Base-by-base conservation (phyloP, 2,329 filamentous ascomycete genomes). In the Apiospora saccharicola region DNA sequence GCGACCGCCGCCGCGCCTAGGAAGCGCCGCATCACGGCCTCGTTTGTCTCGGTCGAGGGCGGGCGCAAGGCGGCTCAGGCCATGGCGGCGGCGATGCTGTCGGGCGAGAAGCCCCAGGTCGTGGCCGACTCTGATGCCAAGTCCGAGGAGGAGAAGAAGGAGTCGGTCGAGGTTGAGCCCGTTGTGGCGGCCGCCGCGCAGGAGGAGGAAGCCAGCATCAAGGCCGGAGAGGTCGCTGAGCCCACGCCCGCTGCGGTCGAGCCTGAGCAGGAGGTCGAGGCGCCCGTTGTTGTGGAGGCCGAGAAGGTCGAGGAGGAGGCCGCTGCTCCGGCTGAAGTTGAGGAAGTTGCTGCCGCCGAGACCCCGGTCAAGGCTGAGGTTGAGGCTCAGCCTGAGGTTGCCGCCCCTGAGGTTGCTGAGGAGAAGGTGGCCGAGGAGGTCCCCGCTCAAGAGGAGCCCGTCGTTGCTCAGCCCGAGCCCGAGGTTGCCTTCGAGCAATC, bases 31-130 rank as follows among this genome's bases (percentile, higher is more conserved):
- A 69, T 73, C 43, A 72, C 69, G 70, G 44, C 71, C 24, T 53
- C 68, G 24, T 73, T 72, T 24, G 61, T 73, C 8, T 64, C 71
- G n/a, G 73, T 74, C n/a, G 44, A 69, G 53, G 34, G 61, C 12
- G 47, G 49, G 24, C 71, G 71, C 51, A 72, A 70, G 70, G 44
- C 24, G 4, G 64, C 51, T 22, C 26, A 37, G 37, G 70, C 51
- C 13, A 13, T 47, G 34, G 57, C 34, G 8, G 37, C 46, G 14
- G 61, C 57, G 57, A 16, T 37, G 53, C 53, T 13, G 69, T 22
- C 8, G 12, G 22, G 24, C 24, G n/a, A n/a, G 26, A 70, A 37
- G 69, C 24, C 22, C n/a, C n/a, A 41, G n/a, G 49, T 12, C 49
- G 47, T 22, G 19, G 19, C 47, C 10, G 49, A 13, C 24, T 26